These are phyloP conservation scores for Vicia faba DNA, from an alignment of 306 rosid species.

Conservation along the genomic window DNA sequence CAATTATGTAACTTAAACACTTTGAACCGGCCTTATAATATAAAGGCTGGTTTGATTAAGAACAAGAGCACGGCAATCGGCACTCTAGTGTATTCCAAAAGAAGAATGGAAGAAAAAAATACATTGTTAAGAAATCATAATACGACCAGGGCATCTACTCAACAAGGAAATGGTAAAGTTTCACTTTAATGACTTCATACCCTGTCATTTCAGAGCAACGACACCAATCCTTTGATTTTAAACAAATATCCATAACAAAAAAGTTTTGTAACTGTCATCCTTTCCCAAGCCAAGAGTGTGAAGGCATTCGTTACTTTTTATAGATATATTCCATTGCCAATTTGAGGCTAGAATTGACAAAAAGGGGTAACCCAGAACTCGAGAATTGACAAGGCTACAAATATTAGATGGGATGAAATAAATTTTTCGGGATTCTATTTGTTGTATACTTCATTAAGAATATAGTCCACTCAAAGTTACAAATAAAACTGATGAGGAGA, in stretches of 20 bases:
- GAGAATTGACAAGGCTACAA: neutral
- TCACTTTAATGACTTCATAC: conserved; percentile 10
- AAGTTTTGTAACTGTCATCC: neutral
- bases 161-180: neutral
- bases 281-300: neutral
- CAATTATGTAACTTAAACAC: conserved; percentile 1
- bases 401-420: neutral
- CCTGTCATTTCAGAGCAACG: conserved; percentile 27
- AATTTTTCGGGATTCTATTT: conserved; percentile 2
- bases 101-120: neutral
- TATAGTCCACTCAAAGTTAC: neutral
- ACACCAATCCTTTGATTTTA: neutral
- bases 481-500: conserved; percentile 8
- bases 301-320: conserved; percentile 5
- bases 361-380: too few species aligned
- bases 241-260: neutral
- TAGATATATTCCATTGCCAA: neutral
- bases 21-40: neutral
- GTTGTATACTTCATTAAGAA: conserved; percentile 12
- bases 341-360: too few species aligned
- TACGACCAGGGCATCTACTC: conserved; percentile 16
- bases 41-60: neutral
- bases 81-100: conserved; percentile 4
- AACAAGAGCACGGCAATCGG: neutral
- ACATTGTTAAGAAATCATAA: conserved; percentile 3